phyloP scores from a whole-genome alignment of 805 yeast species.

The Blastobotrys parvus region DNA sequence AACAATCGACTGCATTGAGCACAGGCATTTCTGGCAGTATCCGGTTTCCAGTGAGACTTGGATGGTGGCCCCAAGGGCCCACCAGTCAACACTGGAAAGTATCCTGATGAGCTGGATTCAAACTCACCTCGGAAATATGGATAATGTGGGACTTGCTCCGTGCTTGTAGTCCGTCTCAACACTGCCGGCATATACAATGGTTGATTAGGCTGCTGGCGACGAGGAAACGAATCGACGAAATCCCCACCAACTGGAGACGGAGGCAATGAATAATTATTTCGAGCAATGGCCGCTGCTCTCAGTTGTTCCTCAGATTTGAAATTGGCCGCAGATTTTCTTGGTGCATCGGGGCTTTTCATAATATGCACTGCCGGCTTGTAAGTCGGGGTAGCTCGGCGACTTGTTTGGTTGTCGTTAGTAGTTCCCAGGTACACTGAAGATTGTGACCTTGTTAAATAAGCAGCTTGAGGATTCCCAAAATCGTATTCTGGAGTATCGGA shows the following conservation, averaged over 20 bases:
- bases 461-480: neutral
- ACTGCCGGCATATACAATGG: conserved; percentile 92
- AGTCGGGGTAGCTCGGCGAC: neutral
- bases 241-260: neutral
- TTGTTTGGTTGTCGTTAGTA: too few relatives aligned
- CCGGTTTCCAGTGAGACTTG: conserved; percentile 45
- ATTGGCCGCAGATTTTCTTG: neutral
- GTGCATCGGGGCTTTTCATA: neutral
- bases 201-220: conserved; percentile 66
- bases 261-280: conserved; percentile 1
- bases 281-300: neutral
- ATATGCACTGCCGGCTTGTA: conserved; percentile 1
- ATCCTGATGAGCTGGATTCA: neutral
- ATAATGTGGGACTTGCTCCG: neutral
- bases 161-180: conserved; percentile 24
- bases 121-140: neutral
- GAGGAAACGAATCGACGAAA: neutral
- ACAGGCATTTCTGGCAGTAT: conserved; percentile 56
- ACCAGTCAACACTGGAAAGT: neutral
- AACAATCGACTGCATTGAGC: conserved; percentile 59
- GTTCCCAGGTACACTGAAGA: conserved; percentile 4
- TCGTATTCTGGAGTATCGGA: conserved; percentile 2
- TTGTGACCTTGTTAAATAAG: conserved; percentile 4
- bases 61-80: conserved; percentile 24
- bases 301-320: neutral